Base-by-base conservation (phyloP, 805 yeast genomes). In the Starmerella riodocensis region DNA sequence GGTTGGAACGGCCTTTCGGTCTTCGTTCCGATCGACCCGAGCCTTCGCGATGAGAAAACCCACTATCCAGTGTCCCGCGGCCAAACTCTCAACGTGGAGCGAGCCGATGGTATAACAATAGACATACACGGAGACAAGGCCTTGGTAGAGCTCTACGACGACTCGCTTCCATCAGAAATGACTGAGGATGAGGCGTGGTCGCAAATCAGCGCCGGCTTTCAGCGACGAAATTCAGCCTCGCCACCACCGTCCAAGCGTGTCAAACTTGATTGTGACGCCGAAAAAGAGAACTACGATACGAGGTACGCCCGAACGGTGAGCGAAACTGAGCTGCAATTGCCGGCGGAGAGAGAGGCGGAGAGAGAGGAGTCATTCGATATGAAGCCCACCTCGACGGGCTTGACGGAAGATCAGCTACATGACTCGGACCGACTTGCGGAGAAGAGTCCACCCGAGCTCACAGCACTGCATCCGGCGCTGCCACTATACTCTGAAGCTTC, bases 1-100 rank as follows among this genome's bases (percentile, higher is more conserved):
- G 96, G 97, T 3, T 71, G 75, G 60, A 88, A 88, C 57, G 95
- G 96, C 9, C 61, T 81, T 36, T 67, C 71, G 8, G 70, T 85
- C 16, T 65, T 70, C 4, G 69, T 83, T 29, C 91, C 94, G 0
- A 56, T 40, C 39, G 48, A 34, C n/a, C 25, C 20, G 36, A 40
- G 22, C 20, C 23, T 18, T 21, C 34, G 43, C 8, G 44, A 40
- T 4, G 51, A 43, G 17, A 47, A 41, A 25, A 37, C 40, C 2
- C 62, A 75, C 48, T 68, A 77, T 46, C 63, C 66, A 32, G 68
- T 86, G 34, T 61, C 70, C 42, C 69, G 72, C 42, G 71, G 68
- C 40, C 94, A 86, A 59, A 62, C 72, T 2, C 66, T 82, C 17
- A 61, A 66, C 2, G 61, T 85, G 53, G 91, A 91, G 6, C 67